Percentiles rank a stretch among this genome's conserved stretches.
phyloP scores from a whole-genome alignment of 2,329 filamentous ascomycete species.

The Ascosphaera acerosa region DNA sequence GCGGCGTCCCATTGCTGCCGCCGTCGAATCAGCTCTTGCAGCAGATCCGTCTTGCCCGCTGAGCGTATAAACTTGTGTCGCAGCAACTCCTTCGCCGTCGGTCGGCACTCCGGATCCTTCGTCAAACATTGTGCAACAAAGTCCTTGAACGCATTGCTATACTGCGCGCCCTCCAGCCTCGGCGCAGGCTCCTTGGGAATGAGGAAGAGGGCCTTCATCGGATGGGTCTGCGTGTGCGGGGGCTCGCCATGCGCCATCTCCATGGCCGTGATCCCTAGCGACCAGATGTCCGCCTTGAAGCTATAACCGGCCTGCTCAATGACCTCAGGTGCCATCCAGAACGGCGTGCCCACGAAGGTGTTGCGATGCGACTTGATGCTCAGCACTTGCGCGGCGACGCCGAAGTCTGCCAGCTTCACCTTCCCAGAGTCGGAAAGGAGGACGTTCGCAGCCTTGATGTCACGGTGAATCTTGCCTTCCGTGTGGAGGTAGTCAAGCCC shows the following conservation, averaged over 20 bases:
- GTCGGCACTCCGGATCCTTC: slow-evolving; percentile 68
- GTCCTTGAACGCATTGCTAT: slow-evolving; percentile 79
- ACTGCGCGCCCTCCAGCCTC: slow-evolving; percentile 51
- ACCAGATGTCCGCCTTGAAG: slow-evolving; percentile 88
- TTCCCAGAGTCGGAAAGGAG: slow-evolving; percentile 75
- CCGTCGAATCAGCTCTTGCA: slow-evolving; percentile 64
- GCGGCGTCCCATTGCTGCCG: slow-evolving; percentile 62
- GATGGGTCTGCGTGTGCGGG: slow-evolving; percentile 63
- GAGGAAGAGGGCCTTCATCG: slow-evolving; percentile 81
- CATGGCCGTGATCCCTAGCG: slow-evolving; percentile 71
- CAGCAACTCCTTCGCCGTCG: slow-evolving; percentile 64
- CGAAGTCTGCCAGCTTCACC: slow-evolving; percentile 92
- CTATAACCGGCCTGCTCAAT: slow-evolving; percentile 68
- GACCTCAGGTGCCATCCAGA: slow-evolving; percentile 92
- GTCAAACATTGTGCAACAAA: slow-evolving; percentile 76
- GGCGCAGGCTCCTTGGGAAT: slow-evolving; percentile 78
- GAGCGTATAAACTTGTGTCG: slow-evolving; percentile 69
- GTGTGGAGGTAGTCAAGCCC: slow-evolving; percentile 82
- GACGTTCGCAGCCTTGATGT: slow-evolving; percentile 91
- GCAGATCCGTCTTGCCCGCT: slow-evolving; percentile 64
- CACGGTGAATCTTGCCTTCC: slow-evolving; percentile 87
- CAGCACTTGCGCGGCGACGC: slow-evolving; percentile 83
- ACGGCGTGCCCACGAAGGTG: slow-evolving; percentile 91
- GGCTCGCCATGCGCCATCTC: slow-evolving; percentile 74
- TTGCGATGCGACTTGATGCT: slow-evolving; percentile 96